Base-by-base conservation (phyloP, 73 alveolate genomes). In the Paramecium sonneborni region DNA sequence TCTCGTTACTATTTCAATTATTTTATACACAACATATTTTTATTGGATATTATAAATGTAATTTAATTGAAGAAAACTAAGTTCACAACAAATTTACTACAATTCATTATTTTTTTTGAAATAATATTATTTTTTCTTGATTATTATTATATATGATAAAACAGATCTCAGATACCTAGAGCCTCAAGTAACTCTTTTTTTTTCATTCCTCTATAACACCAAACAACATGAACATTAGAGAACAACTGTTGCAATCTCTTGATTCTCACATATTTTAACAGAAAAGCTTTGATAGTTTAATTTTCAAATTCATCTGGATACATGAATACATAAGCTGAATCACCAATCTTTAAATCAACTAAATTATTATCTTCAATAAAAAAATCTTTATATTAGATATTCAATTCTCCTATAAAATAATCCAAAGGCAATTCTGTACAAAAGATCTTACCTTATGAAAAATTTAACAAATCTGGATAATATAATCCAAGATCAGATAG, bases 221-320 rank as follows among this genome's bases (percentile, higher is more conserved):
- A 32, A 3, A 67, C 84, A 67, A 30, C 84, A 30, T 67, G 48
- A 26, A 32, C 5, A 67, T 67, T 67, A 23, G 84, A 32, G 6
- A 21, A 24, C 5, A 67, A 67, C 23, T 67, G 46, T 67, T 30
- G 6, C 12, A 67, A 6, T 24, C 84, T 67, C 84, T 67, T 67
- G 21, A 67, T 67, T 67, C 84, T 67, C 7, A 67, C 84, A 67
- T 67, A 67, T 67, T 32, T 67, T 67, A 67, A 67, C 11, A 67
- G 10, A 67, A 67, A 67, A 0, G 44, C 38, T 67, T 32, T 67
- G 8, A 67, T 67, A 12, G 48, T 30, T 30, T 32, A 30, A 26
- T 67, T 30, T 26, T 67, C 84, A 11, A 67, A 67, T 30, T 67
- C 38, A 24, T 67, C 84, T 30, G 84, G 48, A 6, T 26, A 67